Conservation (phyloP, 2,329 filamentous ascomycete species). For the Iodosphaeria phyllophila region DNA sequence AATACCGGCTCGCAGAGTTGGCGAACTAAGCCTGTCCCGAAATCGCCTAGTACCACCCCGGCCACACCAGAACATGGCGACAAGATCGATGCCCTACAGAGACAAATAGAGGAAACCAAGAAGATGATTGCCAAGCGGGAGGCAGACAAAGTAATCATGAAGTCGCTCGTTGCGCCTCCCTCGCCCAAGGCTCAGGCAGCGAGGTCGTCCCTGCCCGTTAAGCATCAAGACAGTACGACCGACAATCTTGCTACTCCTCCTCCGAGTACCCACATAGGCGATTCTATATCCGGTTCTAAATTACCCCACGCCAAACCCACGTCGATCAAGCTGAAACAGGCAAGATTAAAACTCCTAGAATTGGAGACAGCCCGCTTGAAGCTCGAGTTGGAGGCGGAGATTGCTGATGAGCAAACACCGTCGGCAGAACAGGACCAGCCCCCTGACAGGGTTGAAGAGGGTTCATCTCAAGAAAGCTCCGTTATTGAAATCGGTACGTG, state of each 20-base stretch:
- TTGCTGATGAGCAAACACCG: constrained; percentile 15
- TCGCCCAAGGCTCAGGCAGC: too few relatives aligned
- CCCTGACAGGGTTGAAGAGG: too few relatives aligned
- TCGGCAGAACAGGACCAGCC: constrained; percentile 15
- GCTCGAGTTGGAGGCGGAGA: constrained; percentile 21
- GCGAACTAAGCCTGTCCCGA: constrained; percentile 20
- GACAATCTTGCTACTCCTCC: too few relatives aligned
- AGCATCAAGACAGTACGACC: too few relatives aligned
- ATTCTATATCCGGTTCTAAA: constrained; percentile 19
- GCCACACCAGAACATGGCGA: constrained; percentile 14
- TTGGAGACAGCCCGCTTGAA: constrained; percentile 28
- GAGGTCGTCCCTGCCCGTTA: too few relatives aligned
- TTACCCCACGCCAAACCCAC: constrained; percentile 18
- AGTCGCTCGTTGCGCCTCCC: constrained; percentile 3
- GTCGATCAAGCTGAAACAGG: constrained; percentile 24
- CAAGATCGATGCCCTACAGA: constrained; percentile 14
- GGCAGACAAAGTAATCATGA: constrained; percentile 24
- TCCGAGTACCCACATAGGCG: constrained; percentile 8
- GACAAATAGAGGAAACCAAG: constrained; percentile 42
- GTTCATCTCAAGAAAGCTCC: too few relatives aligned
- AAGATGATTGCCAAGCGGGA: constrained; percentile 38
- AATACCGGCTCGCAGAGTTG: constrained; percentile 17
- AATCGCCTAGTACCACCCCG: constrained; percentile 19
- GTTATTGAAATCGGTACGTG: too few relatives aligned
- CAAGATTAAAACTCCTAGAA: constrained; percentile 25